phyloP scores from a whole-genome alignment of 306 rosid genomes.

The Cucurbita maxima region DNA sequence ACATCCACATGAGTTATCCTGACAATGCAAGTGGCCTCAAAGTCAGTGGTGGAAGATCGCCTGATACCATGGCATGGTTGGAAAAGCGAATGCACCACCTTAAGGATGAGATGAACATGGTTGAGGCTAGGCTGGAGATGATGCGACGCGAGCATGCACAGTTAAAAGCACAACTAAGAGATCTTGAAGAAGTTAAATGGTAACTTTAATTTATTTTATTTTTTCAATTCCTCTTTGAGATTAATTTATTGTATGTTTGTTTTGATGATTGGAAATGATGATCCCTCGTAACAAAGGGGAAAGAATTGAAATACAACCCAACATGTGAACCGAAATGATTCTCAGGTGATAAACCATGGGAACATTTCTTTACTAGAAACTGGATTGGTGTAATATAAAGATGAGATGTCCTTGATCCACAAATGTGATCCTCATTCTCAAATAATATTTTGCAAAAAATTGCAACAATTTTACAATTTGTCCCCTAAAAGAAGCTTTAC shows the following conservation, averaged over 20 bases:
- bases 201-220: neutral
- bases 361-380: neutral
- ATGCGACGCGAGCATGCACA: slow-evolving; percentile 58
- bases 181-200: slow-evolving; percentile 24
- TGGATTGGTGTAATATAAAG: neutral
- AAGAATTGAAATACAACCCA: neutral
- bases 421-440: neutral
- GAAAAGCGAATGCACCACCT: slow-evolving; percentile 78
- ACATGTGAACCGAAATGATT: neutral
- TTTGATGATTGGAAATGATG: neutral
- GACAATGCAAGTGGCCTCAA: slow-evolving; percentile 29
- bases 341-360: neutral
- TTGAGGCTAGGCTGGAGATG: slow-evolving; percentile 75
- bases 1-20: slow-evolving; percentile 51
- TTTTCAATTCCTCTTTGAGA: neutral
- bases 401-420: neutral
- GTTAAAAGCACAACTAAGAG: slow-evolving; percentile 53
- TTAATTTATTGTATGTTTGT: neutral
- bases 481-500: neutral
- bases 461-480: too few species aligned
- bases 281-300: neutral
- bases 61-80: slow-evolving; percentile 53
- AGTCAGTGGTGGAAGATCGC: slow-evolving; percentile 30
- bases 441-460: neutral
- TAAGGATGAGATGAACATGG: slow-evolving; percentile 84